These are phyloP conservation scores for Xylaria longipes DNA, from an alignment of 495 filamentous ascomycete species.

Conservation along the genomic window DNA sequence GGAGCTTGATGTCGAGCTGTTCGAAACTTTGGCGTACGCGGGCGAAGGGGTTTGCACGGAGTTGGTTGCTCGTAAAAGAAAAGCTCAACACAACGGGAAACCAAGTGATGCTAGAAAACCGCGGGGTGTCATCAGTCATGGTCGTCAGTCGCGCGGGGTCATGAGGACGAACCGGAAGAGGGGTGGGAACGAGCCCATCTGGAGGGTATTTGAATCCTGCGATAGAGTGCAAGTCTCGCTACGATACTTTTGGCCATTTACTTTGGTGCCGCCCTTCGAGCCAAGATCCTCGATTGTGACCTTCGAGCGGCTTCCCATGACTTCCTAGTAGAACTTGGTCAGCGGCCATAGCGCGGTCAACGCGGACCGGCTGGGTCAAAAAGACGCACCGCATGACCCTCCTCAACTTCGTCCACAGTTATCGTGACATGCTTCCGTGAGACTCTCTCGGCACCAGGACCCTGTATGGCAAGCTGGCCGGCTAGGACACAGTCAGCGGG, in stretches of 20 bases:
- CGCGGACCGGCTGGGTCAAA: background rate
- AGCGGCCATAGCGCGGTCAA: constrained; percentile 23
- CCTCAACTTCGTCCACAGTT: constrained; percentile 66
- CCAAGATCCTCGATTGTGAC: constrained; percentile 71
- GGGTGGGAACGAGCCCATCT: constrained; percentile 68
- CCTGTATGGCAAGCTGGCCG: constrained; percentile 66
- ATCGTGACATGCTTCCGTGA: constrained; percentile 91
- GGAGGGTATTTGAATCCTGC: constrained; percentile 66
- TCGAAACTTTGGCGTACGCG: constrained; percentile 70
- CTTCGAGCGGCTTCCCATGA: constrained; percentile 66
- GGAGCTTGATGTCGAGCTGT: constrained; percentile 84
- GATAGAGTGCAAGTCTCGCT: constrained; percentile 59
- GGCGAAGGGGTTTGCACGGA: constrained; percentile 71
- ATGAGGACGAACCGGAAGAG: constrained; percentile 51
- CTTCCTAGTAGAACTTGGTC: constrained; percentile 49
- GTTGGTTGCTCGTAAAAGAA: constrained; percentile 77
- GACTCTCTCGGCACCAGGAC: constrained; percentile 65
- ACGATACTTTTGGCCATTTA: constrained; percentile 74
- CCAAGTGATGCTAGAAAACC: constrained; percentile 73
- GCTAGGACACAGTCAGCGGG: constrained; percentile 37
- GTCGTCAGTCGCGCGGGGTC: background rate
- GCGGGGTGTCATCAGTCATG: constrained; percentile 11
- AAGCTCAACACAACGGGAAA: constrained; percentile 80
- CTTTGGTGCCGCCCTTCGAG: constrained; percentile 78
- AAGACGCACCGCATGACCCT: constrained; percentile 71